Conservation (phyloP, 2,329 filamentous ascomycete genomes). For the Rachicladosporium sp. region DNA sequence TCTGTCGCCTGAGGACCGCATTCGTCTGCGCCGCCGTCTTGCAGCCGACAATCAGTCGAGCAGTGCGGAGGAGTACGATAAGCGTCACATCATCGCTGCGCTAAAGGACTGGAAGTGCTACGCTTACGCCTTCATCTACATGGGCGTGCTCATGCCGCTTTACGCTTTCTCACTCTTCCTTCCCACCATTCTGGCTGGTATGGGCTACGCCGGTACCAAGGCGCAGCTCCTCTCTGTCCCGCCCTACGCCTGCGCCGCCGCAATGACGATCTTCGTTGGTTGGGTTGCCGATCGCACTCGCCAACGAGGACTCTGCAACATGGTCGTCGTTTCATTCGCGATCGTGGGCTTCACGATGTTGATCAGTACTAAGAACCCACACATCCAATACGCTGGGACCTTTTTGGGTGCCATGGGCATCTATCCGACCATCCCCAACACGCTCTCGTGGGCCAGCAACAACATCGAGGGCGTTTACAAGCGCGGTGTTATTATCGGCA, state of each 20-base stretch:
- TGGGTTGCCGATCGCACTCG: constrained; percentile 63
- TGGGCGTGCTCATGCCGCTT: constrained; percentile 35
- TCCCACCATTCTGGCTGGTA: constrained; percentile 18
- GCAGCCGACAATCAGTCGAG: constrained; percentile 15
- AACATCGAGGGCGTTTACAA: constrained; percentile 88
- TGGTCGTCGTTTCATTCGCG: constrained; percentile 54
- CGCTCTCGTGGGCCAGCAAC: constrained; percentile 76
- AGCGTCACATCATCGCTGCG: constrained; percentile 15
- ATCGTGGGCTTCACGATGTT: constrained; percentile 72
- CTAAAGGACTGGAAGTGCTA: constrained; percentile 78
- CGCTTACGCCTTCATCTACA: constrained; percentile 61
- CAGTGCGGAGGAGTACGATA: constrained; percentile 15
- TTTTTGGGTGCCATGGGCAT: constrained; percentile 81
- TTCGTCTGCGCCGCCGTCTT: constrained; percentile 14
- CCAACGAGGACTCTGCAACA: constrained; percentile 69
- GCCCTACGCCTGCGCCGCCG: constrained; percentile 59
- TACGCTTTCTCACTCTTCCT: constrained; percentile 23
- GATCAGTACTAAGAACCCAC: constrained; percentile 48
- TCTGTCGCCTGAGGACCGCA: constrained; percentile 33
- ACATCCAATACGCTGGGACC: constrained; percentile 66
- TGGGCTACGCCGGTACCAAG: constrained; percentile 46
- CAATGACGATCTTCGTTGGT: constrained; percentile 57
- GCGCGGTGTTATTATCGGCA: constrained; percentile 70
- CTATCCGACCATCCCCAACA: constrained; percentile 77
- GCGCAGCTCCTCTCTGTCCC: constrained; percentile 64